These are phyloP conservation scores for Saraca asoca DNA, from an alignment of 331 rosid species.

Conservation along the genomic window DNA sequence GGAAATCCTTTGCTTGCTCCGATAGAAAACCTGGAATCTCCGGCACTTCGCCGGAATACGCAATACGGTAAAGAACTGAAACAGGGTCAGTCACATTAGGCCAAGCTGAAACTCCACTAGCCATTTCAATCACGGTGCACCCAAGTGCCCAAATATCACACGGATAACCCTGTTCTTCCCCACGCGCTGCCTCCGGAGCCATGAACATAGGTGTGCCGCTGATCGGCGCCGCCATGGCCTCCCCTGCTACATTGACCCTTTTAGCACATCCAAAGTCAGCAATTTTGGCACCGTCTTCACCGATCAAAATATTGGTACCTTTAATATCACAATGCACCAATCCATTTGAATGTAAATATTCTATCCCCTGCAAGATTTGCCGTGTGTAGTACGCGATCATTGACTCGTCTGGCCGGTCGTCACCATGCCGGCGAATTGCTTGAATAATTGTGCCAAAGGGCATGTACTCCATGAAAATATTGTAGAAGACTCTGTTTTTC, in stretches of 20 bases:
- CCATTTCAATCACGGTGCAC: conserved; percentile 83
- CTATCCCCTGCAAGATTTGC: conserved; percentile 57
- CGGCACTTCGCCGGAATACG: conserved; percentile 63
- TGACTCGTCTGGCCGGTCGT: conserved; percentile 49
- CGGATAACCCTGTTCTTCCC: conserved; percentile 72
- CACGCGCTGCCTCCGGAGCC: conserved; percentile 94
- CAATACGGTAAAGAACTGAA: conserved; percentile 59
- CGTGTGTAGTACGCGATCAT: conserved; percentile 45
- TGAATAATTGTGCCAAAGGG: conserved; percentile 61
- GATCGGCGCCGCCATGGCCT: conserved; percentile 9
- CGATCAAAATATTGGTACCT: conserved; percentile 69
- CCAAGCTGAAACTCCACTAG: conserved; percentile 75
- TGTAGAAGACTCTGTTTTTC: conserved; percentile 43
- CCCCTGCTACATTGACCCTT: conserved; percentile 14
- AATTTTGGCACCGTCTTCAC: conserved; percentile 62
- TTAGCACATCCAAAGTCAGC: conserved; percentile 91
- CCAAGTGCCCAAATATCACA: conserved; percentile 93
- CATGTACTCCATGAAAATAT: conserved; percentile 77
- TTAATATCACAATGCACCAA: conserved; percentile 94
- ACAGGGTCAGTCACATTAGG: conserved; percentile 58
- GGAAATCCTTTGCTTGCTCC: conserved; percentile 71
- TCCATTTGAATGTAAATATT: conserved; percentile 64
- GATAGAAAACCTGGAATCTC: conserved; percentile 79
- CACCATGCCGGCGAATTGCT: conserved; percentile 35
- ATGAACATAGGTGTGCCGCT: conserved; percentile 88